Percentiles rank a stretch among this genome's conserved stretches.
These are phyloP conservation scores for Aspergillus glaucus DNA, from an alignment of 2,329 filamentous ascomycete genomes.

Conservation along the genomic window DNA sequence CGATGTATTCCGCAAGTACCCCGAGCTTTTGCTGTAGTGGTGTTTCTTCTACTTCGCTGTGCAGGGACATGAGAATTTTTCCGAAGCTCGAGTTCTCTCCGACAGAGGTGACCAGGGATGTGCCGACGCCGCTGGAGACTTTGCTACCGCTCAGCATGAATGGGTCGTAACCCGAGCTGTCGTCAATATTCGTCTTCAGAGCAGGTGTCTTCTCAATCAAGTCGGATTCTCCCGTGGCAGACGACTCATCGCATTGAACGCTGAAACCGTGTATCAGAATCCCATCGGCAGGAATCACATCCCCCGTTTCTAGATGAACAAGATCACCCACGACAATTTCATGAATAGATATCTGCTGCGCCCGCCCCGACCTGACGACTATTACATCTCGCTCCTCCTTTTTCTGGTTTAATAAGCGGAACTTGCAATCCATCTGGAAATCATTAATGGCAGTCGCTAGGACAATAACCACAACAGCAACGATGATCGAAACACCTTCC, in stretches of 20 bases:
- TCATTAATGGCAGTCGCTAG: constrained; percentile 70
- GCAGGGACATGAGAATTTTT: constrained; percentile 70
- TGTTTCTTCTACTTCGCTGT: constrained; percentile 70
- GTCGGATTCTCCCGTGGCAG: constrained; percentile 69
- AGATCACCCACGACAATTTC: constrained; percentile 70
- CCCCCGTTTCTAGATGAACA: constrained; percentile 65
- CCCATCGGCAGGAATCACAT: constrained; percentile 67
- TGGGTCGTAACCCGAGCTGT: constrained; percentile 59
- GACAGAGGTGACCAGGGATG: constrained; percentile 69
- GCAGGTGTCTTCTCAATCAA: constrained; percentile 61
- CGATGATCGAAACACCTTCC: constrained; percentile 72
- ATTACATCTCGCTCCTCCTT: constrained; percentile 71
- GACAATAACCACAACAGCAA: constrained; percentile 70
- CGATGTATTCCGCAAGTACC: constrained; percentile 72
- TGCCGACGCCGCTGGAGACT: constrained; percentile 68
- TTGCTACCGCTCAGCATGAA: constrained; percentile 78
- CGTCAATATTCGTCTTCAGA: constrained; percentile 60
- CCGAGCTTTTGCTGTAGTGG: constrained; percentile 74
- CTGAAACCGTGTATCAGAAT: constrained; percentile 62
- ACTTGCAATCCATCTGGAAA: constrained; percentile 75
- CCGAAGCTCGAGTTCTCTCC: constrained; percentile 70
- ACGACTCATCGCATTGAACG: constrained; percentile 66
- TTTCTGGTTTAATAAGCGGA: constrained; percentile 72
- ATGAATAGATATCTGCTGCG: constrained; percentile 62
- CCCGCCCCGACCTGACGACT: constrained; percentile 65